These are phyloP conservation scores for Mrakia hoshinonis DNA, from an alignment of 768 basidiomycete species.

Conservation along the genomic window DNA sequence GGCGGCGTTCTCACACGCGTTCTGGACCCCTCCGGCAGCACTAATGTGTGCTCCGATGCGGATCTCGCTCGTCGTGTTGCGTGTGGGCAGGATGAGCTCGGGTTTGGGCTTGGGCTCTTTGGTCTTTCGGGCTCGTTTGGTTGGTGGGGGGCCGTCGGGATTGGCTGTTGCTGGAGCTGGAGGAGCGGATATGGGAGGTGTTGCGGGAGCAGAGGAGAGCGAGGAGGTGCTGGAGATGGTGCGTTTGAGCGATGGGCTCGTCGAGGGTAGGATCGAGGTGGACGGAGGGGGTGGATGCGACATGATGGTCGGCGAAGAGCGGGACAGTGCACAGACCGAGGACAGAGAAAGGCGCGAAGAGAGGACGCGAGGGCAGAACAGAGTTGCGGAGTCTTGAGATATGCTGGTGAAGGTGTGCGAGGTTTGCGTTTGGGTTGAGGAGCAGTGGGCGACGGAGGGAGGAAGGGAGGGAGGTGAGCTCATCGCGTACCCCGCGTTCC, in stretches of 20 bases:
- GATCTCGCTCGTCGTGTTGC: conserved; percentile 20
- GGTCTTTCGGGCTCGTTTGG: neutral
- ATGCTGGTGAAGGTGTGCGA: too few relatives aligned
- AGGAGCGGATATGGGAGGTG: neutral
- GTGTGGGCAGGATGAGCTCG: neutral
- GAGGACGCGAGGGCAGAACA: too few relatives aligned
- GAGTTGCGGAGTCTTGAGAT: too few relatives aligned
- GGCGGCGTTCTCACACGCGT: conserved; percentile 60
- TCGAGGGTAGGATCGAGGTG: too few relatives aligned
- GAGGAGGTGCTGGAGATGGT: neutral
- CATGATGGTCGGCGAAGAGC: too few relatives aligned
- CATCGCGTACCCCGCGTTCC: too few relatives aligned
- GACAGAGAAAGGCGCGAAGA: too few relatives aligned
- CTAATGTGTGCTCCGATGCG: conserved; percentile 74
- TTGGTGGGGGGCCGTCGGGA: neutral
- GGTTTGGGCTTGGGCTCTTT: neutral
- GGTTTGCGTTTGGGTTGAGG: too few relatives aligned
- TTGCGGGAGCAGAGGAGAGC: neutral
- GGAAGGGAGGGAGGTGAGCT: too few relatives aligned
- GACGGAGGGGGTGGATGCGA: too few relatives aligned
- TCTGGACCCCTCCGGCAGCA: conserved; percentile 68
- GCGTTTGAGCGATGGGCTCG: neutral
- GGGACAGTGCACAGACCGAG: too few relatives aligned
- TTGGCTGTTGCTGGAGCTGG: neutral
- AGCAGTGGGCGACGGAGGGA: too few relatives aligned